Base-by-base conservation (phyloP, 2,329 filamentous ascomycete species). In the Neocucurbitaria cava region DNA sequence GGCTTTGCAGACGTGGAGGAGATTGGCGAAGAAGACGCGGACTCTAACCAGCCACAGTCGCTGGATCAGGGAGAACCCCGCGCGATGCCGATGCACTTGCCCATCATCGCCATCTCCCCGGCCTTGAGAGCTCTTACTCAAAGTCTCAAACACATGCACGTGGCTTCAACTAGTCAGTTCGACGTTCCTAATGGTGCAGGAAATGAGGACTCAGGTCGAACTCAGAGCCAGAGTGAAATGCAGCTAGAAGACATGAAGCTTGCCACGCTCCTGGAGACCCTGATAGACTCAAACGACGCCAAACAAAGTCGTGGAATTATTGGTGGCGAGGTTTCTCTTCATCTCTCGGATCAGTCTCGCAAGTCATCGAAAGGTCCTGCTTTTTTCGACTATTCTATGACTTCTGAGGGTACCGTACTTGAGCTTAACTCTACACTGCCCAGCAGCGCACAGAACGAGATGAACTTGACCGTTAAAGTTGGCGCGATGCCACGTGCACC, bases 231-330 rank as follows among this genome's bases (percentile, higher is more conserved):
- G 33, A 65, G 51, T 35, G 73, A 75, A 46, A 52, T 63, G 9
- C 74, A 75, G 45, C 65, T 74, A 17, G 72, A 76, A 52, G 74
- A 77, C 30, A 36, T 76, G 45, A 77, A 77, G 54, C 52, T 77
- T 23, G 60, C 65, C 6, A 64, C 68, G 33, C 61, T 74, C 5
- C 52, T 76, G 2, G 72, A 76, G 36, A 59, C 67, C 20, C 47
- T 76, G 15, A 52, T 76, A 31, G 72, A 75, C 52, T 56, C 73
- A 3, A 64, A 58, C 41, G 67, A 74, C 18, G 46, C 61, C 15
- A 76, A 76, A 56, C 61, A 71, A 51, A 61, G 26, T 28, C 64
- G 61, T 13, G 53, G 54, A 6, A 42, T 61, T n/a, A 21, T 49
- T 5, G 51, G 48, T 33, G 28, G 45, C 17, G 46, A n/a, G 26